Base-by-base conservation (phyloP, 495 filamentous ascomycete genomes). In the Aspergillus coremiiformis region DNA sequence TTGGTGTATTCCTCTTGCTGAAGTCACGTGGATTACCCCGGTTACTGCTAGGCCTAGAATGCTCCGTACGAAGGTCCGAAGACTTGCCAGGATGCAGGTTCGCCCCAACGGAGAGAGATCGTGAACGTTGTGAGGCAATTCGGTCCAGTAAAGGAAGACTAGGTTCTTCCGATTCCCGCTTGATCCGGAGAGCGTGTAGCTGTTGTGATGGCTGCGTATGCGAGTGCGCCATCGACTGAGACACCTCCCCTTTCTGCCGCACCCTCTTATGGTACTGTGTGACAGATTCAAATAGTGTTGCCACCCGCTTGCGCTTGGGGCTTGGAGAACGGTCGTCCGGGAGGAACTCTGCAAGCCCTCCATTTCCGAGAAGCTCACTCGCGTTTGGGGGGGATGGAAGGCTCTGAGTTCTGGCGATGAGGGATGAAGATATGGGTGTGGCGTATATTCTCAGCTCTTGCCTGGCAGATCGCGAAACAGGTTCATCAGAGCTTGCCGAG, bases 281-380 rank as follows among this genome's bases (percentile, higher is more conserved):
- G n/a, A 81, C 82, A 44, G 78, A 72, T 41, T 85, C 78, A 54
- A 85, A 84, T 1, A 83, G 64, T 0, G 74, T 70, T 17, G 70
- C 73, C 19, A 80, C 72, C 33, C 73, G 74, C 60, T 78, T 81
- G 26, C 80, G 72, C 58, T 83, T 85, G 4, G 71, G 68, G 27
- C 70, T 73, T 4, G 66, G 70, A 0, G 73, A 73, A 51, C 65
- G 65, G 21, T 66, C 53, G 41, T 73, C 69, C 4, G 70, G 71
- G 19, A 76, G 63, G 33, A 76, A 74, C 17, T 73, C 61, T 3
- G 66, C 70, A 32, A 56, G 64, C 1, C 58, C 54, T 19, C 58
- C 63, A 51, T 63, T 33, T 11, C 52, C 33, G 9, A 29, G n/a
- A 41, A 44, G 14, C 24, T 39, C 44, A 24, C 61, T 58, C 11